Evolutionary conservation across 768 basidiomycete genomes (phyloP), one percentile per base, ranked within the genome.

Genomic region (Imleria badia): DNA sequence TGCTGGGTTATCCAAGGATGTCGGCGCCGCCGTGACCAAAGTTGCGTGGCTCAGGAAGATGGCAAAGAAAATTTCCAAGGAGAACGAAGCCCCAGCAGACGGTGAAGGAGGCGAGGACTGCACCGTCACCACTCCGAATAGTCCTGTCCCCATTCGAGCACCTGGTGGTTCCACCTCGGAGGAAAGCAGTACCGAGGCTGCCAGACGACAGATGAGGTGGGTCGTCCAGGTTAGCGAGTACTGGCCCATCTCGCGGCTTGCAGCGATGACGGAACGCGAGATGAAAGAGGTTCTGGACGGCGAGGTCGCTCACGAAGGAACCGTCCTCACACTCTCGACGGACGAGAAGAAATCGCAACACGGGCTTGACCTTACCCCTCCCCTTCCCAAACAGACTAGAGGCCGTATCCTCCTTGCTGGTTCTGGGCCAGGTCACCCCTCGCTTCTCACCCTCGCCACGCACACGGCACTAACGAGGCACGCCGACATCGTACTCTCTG

Each of bases 211-310:
- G 15, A 91, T 97, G 82, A 84, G 87, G 69, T 98, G 94, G 92
- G 87, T 97, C 4, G 86, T 93, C 0, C 96, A 98, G 68, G 82
- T 98, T 61, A 95, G 93, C 77, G 95, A 98, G 68, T 98, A 97
- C 69, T 98, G 94, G 91, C 87, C 93, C 0, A 77, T 94, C 45
- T 79, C 87, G 13, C 83, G 81, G 39, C 80, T 98, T 9, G 86
- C 91, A 1, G 69, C 73, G 11, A 80, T 97, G 80, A 76, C 82
- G 17, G 77, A 81, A 36, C 65, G 64, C 19, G 90, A 93, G 6
- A 89, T 95, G 84, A 70, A 76, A 12, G 73, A 77, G n/a, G 69
- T 91, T 7, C 68, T 93, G 22, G 75, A 77, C 38, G 81, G 78
- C 2, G 59, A 66, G 13, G 61, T 58, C 8, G 39, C 46, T 7